Evolutionary conservation across 768 basidiomycete genomes (phyloP), one percentile per base, ranked within the genome.

Genomic region (Lepiota subincarnata): DNA sequence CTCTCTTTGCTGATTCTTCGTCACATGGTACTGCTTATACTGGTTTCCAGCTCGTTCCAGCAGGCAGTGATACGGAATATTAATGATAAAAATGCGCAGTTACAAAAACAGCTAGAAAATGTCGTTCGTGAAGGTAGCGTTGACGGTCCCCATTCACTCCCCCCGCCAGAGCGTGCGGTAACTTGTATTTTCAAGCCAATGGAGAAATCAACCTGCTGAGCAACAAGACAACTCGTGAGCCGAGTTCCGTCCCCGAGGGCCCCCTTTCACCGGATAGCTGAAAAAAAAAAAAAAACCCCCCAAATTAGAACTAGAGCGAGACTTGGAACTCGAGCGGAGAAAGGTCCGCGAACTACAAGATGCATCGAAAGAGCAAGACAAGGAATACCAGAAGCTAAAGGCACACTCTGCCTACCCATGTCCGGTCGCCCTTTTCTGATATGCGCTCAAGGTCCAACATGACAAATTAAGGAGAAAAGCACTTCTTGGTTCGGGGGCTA

Each of bases 301-400:
- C 16, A n/a, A 11, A 38, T 55, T 48, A 92, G 91, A 88, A 50
- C 67, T 91, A 38, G 87, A 90, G 65, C 82, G 86, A 19, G 92
- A 93, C 59, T 73, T 93, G 35, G 91, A 92, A 59, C 57, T 87
- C 22, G 91, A 93, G 66, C 79, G 87, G 26, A 77, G 88, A 18
- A 91, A 84, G 62, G 76, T 80, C 28, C 76, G 83, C 6, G 89
- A 91, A 19, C 65, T 89, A 22, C 87, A 90, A 60, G 89, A 93
- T 35, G 70, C 79, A 1, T 75, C 85, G 1, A 78, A 83, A 60
- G 89, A 92, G 61, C 77, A 84, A 60, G 91, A 92, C 57, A 91
- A 87, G 62, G 92, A 92, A 62, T 93, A 92, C 62, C 87, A 88
- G 52, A 92, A 89, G 63, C 79, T 93, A 37, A 93, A 92, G 77